Percentiles rank a stretch among this genome's conserved stretches.
phyloP scores from a whole-genome alignment of 129 eudicot genomes.

The Silybum marianum region DNA sequence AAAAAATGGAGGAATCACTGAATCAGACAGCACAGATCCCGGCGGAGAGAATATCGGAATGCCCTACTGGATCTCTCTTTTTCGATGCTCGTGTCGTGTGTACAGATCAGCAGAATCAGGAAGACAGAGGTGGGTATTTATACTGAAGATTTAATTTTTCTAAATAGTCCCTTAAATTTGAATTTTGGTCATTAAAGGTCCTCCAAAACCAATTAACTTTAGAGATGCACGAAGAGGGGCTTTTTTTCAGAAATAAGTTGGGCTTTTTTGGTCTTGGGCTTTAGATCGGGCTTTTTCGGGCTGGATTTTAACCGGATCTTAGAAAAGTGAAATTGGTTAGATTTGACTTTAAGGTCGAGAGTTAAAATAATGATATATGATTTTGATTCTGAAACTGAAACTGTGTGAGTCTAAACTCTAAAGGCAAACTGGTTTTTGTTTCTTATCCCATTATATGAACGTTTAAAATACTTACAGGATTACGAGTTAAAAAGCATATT shows the following conservation, averaged over 20 bases:
- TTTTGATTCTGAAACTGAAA: background rate
- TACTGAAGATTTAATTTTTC: constrained; percentile 11
- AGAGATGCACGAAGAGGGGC: no score
- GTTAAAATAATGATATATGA: background rate
- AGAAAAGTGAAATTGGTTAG: no score
- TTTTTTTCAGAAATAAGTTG: no score
- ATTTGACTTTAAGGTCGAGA: no score
- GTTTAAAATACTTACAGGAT: background rate
- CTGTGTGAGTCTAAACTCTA: background rate
- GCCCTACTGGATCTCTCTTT: background rate
- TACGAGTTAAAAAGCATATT: background rate
- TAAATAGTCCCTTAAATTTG: constrained; percentile 7
- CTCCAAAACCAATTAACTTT: background rate
- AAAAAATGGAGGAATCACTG: constrained; percentile 3
- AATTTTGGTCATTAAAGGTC: background rate
- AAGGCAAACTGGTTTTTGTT: background rate
- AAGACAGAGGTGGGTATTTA: constrained; percentile 25
- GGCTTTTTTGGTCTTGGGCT: background rate
- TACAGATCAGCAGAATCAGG: constrained; percentile 31
- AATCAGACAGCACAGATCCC: constrained; percentile 20
- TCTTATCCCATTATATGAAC: no score
- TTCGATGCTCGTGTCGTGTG: constrained; percentile 33
- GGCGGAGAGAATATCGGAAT: constrained; percentile 40
- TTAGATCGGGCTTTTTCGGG: background rate
- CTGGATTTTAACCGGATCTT: no score